Conservation (phyloP, 2,329 filamentous ascomycete genomes). For the Colletotrichum sp. region DNA sequence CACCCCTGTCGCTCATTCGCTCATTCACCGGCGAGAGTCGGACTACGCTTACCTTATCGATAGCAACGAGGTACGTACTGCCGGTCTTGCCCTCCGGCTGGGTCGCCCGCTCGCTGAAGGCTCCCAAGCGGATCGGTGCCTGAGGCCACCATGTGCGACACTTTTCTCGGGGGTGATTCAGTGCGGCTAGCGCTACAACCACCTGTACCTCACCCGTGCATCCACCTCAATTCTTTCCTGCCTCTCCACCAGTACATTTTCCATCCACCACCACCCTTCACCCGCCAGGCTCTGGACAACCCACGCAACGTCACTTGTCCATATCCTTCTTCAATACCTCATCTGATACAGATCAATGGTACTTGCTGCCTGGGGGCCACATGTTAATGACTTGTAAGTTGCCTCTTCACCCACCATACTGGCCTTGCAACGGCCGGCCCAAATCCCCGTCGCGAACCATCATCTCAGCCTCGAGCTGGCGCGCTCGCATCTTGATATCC, state of each 20-base stretch:
- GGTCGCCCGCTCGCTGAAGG: background rate
- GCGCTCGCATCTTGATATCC: constrained; percentile 39
- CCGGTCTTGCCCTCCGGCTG: background rate
- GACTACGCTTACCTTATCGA: background rate
- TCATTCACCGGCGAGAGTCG: background rate
- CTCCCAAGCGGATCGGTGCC: background rate
- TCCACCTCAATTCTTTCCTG: constrained; percentile 44
- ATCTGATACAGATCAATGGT: constrained; percentile 8
- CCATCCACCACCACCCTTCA: constrained; percentile 24
- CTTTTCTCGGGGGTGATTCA: constrained; percentile 18
- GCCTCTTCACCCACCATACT: constrained; percentile 28
- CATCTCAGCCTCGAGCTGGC: constrained; percentile 33
- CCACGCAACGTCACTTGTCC: constrained; percentile 16
- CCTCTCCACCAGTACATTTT: constrained; percentile 34
- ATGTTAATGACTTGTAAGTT: constrained; percentile 59
- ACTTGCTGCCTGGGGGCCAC: constrained; percentile 42
- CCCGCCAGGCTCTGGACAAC: constrained; percentile 20
- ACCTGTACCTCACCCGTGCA: constrained; percentile 22
- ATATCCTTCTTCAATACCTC: constrained; percentile 3
- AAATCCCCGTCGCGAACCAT: constrained; percentile 39
- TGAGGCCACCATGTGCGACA: constrained; percentile 4
- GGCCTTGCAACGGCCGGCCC: constrained; percentile 35
- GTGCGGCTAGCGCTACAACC: constrained; percentile 22
- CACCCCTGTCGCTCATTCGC: background rate
- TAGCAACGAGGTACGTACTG: background rate